Evolutionary conservation across 2,329 filamentous ascomycete genomes (phyloP), one percentile per base, ranked within the genome.

Genomic region (Microdochium bolleyi): DNA sequence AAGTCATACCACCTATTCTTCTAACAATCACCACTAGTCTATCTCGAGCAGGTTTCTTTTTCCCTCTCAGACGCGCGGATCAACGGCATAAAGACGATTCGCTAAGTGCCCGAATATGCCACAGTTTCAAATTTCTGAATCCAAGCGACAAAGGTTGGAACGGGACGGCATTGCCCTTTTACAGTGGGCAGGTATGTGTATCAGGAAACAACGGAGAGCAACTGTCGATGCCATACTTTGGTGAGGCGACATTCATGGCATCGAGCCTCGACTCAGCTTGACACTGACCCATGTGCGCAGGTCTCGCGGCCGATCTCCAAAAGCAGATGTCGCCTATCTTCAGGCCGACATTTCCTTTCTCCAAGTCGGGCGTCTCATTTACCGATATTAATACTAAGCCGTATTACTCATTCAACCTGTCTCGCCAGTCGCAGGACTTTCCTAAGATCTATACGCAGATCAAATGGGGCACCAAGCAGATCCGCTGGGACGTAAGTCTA

Each of bases 141-240:
- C 67, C 66, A 8, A 48, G 57, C 38, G 55, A 48, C 19, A 49
- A 56, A 11, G 61, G 62, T 24, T 66, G 66, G 54, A 64, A 66
- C 25, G 25, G 61, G 3, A 58, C 57, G 1, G 60, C 57, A n/a
- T 44, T 70, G 24, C 67, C 66, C 2, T 54, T 68, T 14, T 70
- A 69, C 52, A 67, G 64, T 44, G 68, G 68, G 25, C 67, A 65
- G 51, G 55, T 70, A 16, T 51, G 64, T n/a, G 57, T 70, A 48
- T 56, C 57, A 11, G 61, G 60, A 16, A 63, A 60, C 51, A 62
- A 64, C 16, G 63, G 64, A 9, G 68, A 70, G 48, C 55, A 61
- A 7, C 58, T 69, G 10, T 62, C 60, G 1, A 55, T 69, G 10
- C 68, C 67, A 4, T 70, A 70, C 56, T 27, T 64, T n/a, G 66